Base-by-base conservation (phyloP, 2,329 filamentous ascomycete species). In the Cladobotryum mycophilum region DNA sequence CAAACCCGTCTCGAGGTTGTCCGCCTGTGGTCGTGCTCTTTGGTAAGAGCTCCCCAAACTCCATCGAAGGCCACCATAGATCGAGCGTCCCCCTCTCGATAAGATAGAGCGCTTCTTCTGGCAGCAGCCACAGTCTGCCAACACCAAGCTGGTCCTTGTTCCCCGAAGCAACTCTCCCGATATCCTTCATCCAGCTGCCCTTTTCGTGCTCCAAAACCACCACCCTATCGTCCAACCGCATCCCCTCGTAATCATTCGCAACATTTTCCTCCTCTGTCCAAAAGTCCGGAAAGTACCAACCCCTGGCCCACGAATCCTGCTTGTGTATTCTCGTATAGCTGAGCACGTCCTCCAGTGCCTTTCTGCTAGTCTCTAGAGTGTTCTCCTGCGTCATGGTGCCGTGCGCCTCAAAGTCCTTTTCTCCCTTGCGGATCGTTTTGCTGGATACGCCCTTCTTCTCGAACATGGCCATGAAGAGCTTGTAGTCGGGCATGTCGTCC, bases 341-440 rank as follows among this genome's bases (percentile, higher is more conserved):
- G 49, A 97, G 77, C 2, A 92, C 91, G 60, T 89, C 84, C 68
- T 95, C 88, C 86, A 99, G 93, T 17, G 91, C 92, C 58, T 80
- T 77, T 49, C 92, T 84, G 55, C 89, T 95, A 43, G 87, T 81
- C 62, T 89, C 86, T 47, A 99, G 82, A 8, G 85, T 81, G 51
- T 80, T 78, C 57, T 85, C 82, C 69, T 99, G 93, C 33, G 88
- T 82, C 33, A 81, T 80, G 2, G 93, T 97, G 44, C 88, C 88
- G 69, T 97, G 90, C 25, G 88, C 85, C 70, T 97, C 93, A 67
- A 96, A 99, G 71, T 99, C 93, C 69, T 99, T 99, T 67, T 95
- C 90, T 54, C 93, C 93, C 56, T 90, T 89, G 58, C 92, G 90
- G 35, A 95, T 89, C 11, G 91, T 79, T 59, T 82, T 81, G 46